Percentiles rank a stretch among this genome's conserved stretches.
phyloP scores from a whole-genome alignment of 202 grass and related monocot genomes.

The Bolboschoenoplectus hybrid region DNA sequence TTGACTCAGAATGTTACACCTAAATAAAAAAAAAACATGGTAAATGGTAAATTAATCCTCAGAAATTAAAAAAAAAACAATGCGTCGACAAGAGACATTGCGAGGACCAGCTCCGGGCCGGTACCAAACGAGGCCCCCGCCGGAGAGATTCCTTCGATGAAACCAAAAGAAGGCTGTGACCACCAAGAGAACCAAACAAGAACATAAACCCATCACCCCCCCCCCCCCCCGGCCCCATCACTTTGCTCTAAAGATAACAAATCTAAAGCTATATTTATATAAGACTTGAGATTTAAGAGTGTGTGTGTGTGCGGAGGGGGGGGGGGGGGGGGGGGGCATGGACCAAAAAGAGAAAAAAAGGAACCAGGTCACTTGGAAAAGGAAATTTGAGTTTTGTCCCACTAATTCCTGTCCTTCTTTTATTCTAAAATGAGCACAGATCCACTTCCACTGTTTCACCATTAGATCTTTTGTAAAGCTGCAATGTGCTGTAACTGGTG shows the following conservation, averaged over 20 bases:
- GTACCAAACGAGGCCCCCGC: not conserved
- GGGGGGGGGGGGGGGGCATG: too few relatives aligned
- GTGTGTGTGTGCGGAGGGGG: too few relatives aligned
- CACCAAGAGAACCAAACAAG: slow-evolving; percentile 21
- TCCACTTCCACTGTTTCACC: not conserved
- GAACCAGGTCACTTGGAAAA: slow-evolving; percentile 26
- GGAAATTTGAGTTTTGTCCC: slow-evolving; percentile 30
- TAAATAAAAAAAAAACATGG: too few relatives aligned
- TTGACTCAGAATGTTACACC: too few relatives aligned
- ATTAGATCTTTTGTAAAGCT: not conserved
- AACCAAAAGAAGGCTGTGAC: slow-evolving; percentile 11
- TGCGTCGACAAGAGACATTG: not conserved
- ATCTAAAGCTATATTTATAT: not conserved
- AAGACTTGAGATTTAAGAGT: too few relatives aligned
- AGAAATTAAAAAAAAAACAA: too few relatives aligned
- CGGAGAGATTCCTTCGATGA: not conserved
- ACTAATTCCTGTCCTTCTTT: not conserved
- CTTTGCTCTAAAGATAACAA: slow-evolving; percentile 24
- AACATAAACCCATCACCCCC: slow-evolving; percentile 8
- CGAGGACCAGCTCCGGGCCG: not conserved
- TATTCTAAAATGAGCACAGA: not conserved
- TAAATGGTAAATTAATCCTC: too few relatives aligned
- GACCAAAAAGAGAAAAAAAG: not conserved
- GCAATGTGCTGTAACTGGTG: not conserved
- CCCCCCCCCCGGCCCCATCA: not conserved